Evolutionary conservation across 2,329 filamentous ascomycete genomes (phyloP).

Genomic region (Teratosphaeria pseudoeucalypti): DNA sequence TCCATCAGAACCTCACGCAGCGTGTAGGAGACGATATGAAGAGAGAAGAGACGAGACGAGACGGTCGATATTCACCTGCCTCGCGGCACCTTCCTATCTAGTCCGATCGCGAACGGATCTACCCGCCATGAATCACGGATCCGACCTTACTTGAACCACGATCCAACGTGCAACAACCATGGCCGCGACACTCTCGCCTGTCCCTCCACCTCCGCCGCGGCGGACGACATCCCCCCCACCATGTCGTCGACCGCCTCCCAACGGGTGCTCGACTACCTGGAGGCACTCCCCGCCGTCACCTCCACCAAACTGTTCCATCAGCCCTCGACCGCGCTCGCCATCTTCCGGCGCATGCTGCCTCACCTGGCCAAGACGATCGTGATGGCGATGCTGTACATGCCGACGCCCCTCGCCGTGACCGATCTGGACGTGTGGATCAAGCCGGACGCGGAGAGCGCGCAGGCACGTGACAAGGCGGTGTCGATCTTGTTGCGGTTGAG

Average conservation of each 20-base stretch:
- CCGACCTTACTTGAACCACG: not conserved
- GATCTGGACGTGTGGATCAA: constrained; percentile 83
- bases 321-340: constrained; percentile 86
- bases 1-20: not conserved
- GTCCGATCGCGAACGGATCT: not conserved
- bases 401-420: constrained; percentile 63
- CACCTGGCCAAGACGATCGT: constrained; percentile 91
- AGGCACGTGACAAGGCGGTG: constrained; percentile 71
- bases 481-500: constrained; percentile 75
- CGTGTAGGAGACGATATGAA: not conserved
- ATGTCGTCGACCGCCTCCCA: constrained; percentile 42
- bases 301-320: constrained; percentile 91
- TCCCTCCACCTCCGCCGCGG: not conserved
- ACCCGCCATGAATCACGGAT: not conserved
- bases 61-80: not conserved
- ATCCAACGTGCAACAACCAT: not conserved
- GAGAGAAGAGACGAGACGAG: not conserved
- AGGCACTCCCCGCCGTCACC: constrained; percentile 78
- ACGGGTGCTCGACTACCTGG: constrained; percentile 76
- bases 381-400: constrained; percentile 89
- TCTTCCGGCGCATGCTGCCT: constrained; percentile 94
- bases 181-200: not conserved
- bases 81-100: not conserved
- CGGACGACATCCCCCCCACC: not conserved
- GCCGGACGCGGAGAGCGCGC: constrained; percentile 35